Conservation (phyloP, 2,329 filamentous ascomycete genomes). For the Harringtonia lauricola region DNA sequence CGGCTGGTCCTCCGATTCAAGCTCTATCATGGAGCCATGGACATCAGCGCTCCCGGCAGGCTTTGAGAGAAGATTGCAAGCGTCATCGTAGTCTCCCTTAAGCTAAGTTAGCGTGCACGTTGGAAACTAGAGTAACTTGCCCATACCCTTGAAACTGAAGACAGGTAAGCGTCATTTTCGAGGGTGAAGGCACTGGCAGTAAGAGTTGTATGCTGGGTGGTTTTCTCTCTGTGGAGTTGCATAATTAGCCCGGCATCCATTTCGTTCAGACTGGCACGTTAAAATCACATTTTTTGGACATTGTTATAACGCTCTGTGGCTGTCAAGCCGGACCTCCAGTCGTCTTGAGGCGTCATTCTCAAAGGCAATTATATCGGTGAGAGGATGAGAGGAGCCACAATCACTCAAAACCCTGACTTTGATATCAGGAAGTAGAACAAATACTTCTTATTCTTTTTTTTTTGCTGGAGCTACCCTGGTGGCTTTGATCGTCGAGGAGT, state of each 20-base stretch:
- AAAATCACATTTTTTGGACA: slow-evolving; percentile 51
- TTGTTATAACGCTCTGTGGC: slow-evolving; percentile 51
- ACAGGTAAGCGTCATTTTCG: slow-evolving; percentile 54
- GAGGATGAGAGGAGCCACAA: no score
- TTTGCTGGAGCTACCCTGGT: no score
- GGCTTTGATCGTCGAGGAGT: no score
- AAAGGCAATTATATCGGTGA: no score
- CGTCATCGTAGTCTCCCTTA: slow-evolving; percentile 48
- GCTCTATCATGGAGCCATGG: slow-evolving; percentile 7
- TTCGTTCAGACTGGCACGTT: no score
- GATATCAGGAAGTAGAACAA: no score
- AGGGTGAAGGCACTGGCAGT: slow-evolving; percentile 44
- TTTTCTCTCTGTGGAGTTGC: slow-evolving; percentile 11
- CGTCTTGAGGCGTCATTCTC: slow-evolving; percentile 5
- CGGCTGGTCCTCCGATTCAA: not conserved
- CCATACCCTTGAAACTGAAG: slow-evolving; percentile 45
- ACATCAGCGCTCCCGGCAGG: not conserved
- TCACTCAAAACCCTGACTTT: no score
- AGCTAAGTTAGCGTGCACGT: not conserved
- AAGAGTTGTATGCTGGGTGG: slow-evolving; percentile 13
- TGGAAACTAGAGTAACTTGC: not conserved
- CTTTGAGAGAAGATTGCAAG: slow-evolving; percentile 19
- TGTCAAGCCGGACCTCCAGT: slow-evolving; percentile 41
- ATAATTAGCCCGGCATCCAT: no score
- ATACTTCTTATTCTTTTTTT: no score